phyloP scores from a whole-genome alignment of 148 eudicot genomes.

The Persicaria maculosa region DNA sequence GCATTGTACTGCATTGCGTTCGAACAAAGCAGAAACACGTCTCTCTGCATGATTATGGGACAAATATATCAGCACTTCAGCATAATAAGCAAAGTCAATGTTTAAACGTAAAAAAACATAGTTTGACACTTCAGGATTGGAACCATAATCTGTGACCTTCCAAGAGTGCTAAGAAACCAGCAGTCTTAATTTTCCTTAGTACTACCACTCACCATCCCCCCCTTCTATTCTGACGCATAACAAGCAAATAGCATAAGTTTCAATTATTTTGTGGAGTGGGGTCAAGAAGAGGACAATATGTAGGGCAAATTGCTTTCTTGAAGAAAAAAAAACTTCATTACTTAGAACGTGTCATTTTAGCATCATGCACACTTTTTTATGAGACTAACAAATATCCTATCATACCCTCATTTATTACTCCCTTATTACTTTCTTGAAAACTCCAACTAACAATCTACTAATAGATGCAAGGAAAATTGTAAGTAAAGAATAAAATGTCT shows the following conservation, averaged over 20 bases:
- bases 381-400: no score
- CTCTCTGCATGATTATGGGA: slow-evolving; percentile 51
- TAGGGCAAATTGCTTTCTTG: not conserved
- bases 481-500: no score
- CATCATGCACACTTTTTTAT: no score
- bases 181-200: not conserved
- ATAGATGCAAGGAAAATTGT: no score
- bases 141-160: not conserved
- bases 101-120: not conserved
- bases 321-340: no score
- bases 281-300: not conserved
- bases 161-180: not conserved
- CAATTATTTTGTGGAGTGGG: not conserved
- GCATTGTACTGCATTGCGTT: slow-evolving; percentile 98
- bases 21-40: slow-evolving; percentile 63
- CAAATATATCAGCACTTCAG: not conserved
- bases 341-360: no score
- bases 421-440: no score
- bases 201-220: no score
- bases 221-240: no score
- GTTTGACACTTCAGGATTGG: not conserved
- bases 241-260: not conserved
- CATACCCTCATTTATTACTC: no score
- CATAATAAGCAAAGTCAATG: not conserved
- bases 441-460: no score